These are phyloP conservation scores for Dendryphion nanum DNA, from an alignment of 2,329 filamentous ascomycete genomes.

Conservation along the genomic window DNA sequence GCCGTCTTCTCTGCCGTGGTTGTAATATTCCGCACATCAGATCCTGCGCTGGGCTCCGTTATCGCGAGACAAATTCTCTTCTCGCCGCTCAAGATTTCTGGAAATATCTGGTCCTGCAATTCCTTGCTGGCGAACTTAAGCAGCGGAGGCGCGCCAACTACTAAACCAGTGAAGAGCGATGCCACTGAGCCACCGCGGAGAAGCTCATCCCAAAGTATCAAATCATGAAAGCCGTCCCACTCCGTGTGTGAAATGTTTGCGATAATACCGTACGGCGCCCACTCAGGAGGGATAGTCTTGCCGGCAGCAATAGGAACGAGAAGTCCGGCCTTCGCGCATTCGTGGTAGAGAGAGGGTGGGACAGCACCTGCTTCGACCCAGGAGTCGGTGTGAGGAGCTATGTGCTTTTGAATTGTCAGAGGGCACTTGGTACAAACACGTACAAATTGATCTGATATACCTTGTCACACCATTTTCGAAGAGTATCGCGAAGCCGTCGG, in stretches of 20 bases:
- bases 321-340: conserved; percentile 27
- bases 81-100: conserved; percentile 23
- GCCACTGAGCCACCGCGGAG: conserved; percentile 27
- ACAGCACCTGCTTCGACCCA: conserved; percentile 26
- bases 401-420: conserved; percentile 17
- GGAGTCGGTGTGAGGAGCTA: conserved; percentile 24
- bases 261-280: conserved; percentile 44
- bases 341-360: conserved; percentile 21
- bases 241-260: conserved; percentile 45
- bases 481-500: conserved; percentile 22
- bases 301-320: conserved; percentile 32
- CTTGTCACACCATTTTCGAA: conserved; percentile 31
- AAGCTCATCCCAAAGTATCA: conserved; percentile 37
- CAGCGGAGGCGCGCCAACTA: conserved; percentile 29
- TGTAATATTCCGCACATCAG: conserved; percentile 24
- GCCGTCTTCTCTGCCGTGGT: conserved; percentile 25
- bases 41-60: conserved; percentile 28
- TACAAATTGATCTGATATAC: conserved; percentile 7
- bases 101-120: conserved; percentile 25
- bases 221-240: conserved; percentile 40
- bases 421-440: neutral
- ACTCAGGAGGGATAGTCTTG: conserved; percentile 25
- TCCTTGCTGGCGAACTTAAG: conserved; percentile 20
- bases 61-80: conserved; percentile 32
- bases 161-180: conserved; percentile 25